Evolutionary conservation across 2,329 filamentous ascomycete genomes (phyloP).

Genomic region (Aspergillus awamori): DNA sequence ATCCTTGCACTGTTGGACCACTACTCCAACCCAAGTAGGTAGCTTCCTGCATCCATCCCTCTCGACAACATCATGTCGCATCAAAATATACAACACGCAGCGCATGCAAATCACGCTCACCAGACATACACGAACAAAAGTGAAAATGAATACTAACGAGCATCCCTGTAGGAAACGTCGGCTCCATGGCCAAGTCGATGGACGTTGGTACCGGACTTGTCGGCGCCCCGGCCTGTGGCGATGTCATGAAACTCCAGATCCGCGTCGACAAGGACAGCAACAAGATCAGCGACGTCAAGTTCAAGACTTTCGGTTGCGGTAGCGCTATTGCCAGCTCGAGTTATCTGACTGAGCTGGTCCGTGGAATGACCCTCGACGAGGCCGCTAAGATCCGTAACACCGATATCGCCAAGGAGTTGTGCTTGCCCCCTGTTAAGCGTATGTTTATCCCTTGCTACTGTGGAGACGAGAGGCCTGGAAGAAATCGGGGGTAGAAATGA

Average conservation of each 20-base stretch:
- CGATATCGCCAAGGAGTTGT: conserved; percentile 96
- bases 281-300: conserved; percentile 91
- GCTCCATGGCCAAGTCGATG: conserved; percentile 71
- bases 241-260: conserved; percentile 94
- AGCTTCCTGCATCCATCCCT: not conserved
- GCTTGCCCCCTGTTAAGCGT: conserved; percentile 87
- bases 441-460: conserved; percentile 43
- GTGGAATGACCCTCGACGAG: conserved; percentile 95
- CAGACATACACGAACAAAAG: not conserved
- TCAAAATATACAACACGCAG: not conserved
- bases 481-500: not conserved
- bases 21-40: conserved; percentile 72
- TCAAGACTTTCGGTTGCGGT: conserved; percentile 97
- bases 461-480: not conserved
- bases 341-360: conserved; percentile 91
- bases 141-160: not conserved
- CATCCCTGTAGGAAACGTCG: conserved; percentile 45
- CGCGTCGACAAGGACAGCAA: conserved; percentile 85
- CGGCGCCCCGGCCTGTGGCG: conserved; percentile 84
- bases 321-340: conserved; percentile 92
- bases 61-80: not conserved
- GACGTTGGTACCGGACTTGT: conserved; percentile 92
- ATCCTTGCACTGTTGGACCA: conserved; percentile 68
- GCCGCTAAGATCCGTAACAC: conserved; percentile 92
- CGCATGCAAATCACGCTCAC: not conserved